Base-by-base conservation (phyloP, 2,329 filamentous ascomycete genomes). In the Annulohypoxylon truncatum region DNA sequence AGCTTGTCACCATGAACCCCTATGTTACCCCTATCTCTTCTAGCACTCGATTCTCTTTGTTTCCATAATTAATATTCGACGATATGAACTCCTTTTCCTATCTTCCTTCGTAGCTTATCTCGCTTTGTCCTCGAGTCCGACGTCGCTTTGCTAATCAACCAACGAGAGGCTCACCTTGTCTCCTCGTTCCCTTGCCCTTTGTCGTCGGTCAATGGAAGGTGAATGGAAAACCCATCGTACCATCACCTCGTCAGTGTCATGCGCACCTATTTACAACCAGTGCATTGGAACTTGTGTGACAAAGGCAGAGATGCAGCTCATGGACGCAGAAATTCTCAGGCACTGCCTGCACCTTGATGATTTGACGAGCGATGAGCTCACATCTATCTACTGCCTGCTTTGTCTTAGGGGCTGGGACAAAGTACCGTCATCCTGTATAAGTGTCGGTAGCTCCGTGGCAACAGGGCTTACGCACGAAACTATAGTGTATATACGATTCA, bases 401-500 rank as follows among this genome's bases (percentile, higher is more conserved):
- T 71, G 70, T 72, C 35, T 31, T 4, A 13, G 29, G 40, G 2
- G 2, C 5, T 9, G 28, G 24, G 58, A 73, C 67, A 73, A 73
- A 71, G 66, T 71, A 29, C 9, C 6, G 2, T 3, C 18, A 9
- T 22, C 26, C 29, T 35, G 55, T 68, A 68, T 69, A 70, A 64
- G 55, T 66, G 61, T 38, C 26, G 22, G 50, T 31, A 20, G 50
- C 3, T 22, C 58, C 26, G n/a, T 55, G 26, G 44, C n/a, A 6
- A 35, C 20, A 2, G 18, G 28, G 10, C 2, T 20, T 12, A 15
- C 24, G 47, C 29, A 18, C 18, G 40, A 57, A 22, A 48, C n/a
- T 42, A 38, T 13, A 33, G 20, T 20, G 40, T 53, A 59, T 59
- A 55, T 64, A 59, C 40, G 24, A 35, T 26, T 65, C 13, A 29